A percentile compares a stretch with the other conserved stretches of the same genome.
phyloP scores from a whole-genome alignment of 441 rosid species.

The Gossypium lobatum region DNA sequence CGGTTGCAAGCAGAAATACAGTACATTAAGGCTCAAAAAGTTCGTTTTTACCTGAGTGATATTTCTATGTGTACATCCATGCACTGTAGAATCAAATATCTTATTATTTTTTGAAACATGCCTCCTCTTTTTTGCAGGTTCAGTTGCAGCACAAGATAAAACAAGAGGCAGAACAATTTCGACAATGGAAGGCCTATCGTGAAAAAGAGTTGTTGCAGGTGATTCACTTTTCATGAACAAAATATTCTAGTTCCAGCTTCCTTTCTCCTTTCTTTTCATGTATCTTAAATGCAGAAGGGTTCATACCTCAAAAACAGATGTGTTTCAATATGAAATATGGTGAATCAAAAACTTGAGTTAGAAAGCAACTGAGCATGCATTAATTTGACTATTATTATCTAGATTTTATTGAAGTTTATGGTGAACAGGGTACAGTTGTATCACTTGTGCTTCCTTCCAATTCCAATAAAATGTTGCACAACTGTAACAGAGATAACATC shows the following conservation, averaged over 20 bases:
- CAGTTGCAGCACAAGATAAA: conserved; percentile 65
- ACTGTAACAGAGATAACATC: background rate
- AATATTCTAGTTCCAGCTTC: background rate
- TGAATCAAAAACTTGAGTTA: background rate
- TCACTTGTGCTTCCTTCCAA: background rate
- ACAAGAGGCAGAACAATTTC: conserved; percentile 74
- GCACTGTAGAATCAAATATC: background rate
- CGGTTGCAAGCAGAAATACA: conserved; percentile 65
- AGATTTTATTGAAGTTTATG: background rate
- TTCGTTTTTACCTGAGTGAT: conserved; percentile 20
- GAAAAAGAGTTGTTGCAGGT: conserved; percentile 73
- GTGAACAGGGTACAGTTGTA: background rate
- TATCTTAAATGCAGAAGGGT: background rate
- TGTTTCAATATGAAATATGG: background rate
- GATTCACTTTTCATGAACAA: conserved; percentile 3
- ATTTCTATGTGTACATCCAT: background rate
- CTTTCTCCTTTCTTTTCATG: background rate
- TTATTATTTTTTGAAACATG: conserved; percentile 7
- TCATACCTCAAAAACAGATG: background rate
- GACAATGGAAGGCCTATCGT: conserved; percentile 67
- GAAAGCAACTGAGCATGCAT: background rate
- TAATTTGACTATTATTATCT: conserved; percentile 1
- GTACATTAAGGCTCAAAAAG: conserved; percentile 64
- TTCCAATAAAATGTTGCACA: background rate
- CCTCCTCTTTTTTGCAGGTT: conserved; percentile 40